Evolutionary conservation across 139 green algal species (phyloP), one percentile per base, ranked within the genome.

Genomic region (Asterochloris sp.): DNA sequence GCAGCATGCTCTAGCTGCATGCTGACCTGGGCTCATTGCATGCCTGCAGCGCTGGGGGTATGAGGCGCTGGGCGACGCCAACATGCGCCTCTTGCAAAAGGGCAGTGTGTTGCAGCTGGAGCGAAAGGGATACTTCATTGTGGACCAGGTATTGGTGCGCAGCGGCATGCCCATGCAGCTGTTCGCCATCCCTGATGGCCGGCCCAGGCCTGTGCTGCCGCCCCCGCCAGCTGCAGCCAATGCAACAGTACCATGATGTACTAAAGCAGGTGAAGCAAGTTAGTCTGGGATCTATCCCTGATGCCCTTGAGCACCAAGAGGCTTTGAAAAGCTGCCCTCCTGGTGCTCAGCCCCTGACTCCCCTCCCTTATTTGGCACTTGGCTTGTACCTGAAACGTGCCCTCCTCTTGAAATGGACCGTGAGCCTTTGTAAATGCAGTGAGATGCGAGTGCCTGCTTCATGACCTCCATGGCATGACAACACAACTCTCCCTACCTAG

Each of bases 51-150:
- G 76, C 15, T 83, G 63, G 69, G 86, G 91, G 63, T 89, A 73
- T 27, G 27, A 67, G 2, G 95, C 93, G 27, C 12, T 94, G n/a
- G 96, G 97, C 61, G 97, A 99, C 80, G 78, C 90, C 77, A 99
- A 99, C 92, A 97, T 99, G 94, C 88, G 93, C 38, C 85, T 85
- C 17, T 84, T 99, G 83, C 85, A 94, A 76, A 97, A 98, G 88
- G 95, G 97, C 19, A 94, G 98, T 15, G 84, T 99, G 38, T 83
- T 99, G 16, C 97, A 99, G 92, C 90, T 99, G 73, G 95, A 98
- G 88, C 92, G 96, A 75, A 98, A 98, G 88, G 97, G 97, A 60
- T 99, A 98, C 90, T 99, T 89, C 92, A 97, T 98, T 63, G 92
- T 98, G 64, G 97, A 99, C 85, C 69, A 81, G 78, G 73, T 80